Base-by-base conservation (phyloP, 2,329 filamentous ascomycete species). In the Exophiala xenobiotica region DNA sequence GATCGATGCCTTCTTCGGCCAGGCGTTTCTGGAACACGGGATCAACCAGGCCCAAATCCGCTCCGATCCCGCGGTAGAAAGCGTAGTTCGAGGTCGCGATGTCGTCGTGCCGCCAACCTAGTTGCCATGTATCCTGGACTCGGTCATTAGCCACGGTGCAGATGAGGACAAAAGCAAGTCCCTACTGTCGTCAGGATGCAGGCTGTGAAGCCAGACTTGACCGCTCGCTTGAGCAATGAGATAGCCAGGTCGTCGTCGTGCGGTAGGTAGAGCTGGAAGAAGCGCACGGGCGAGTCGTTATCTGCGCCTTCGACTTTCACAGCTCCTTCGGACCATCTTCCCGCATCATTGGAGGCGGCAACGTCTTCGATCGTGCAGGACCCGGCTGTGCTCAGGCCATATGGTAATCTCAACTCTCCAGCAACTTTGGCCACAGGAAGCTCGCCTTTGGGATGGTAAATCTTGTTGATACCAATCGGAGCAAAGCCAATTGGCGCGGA, bases 391-490 rank as follows among this genome's bases (percentile, higher is more conserved):
- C 74, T 78, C 20, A 86, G 70, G 51, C 74, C 80, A 63, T 85
- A 85, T 1, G 79, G 78, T 1, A 86, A 65, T 18, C 78, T 77
- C 2, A 85, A 67, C 57, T 83, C 79, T n/a, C 74, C 73, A 0
- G 81, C 81, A 0, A 81, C 79, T 50, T 75, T 77, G 7, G 82
- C 80, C 1, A 85, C 81, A 0, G 79, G 74, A 0, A 82, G 63
- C 62, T 86, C 83, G 31, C 78, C 82, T 0, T 68, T 63, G 0
- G 75, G 73, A 59, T 85, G 74, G 68, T 84, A 85, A 59, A 85
- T 86, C 55, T 79, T 78, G 69, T 86, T 84, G 59, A 86, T 84
- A 3, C 82, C 82, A 22, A 85, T 78, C 0, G 82, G 81, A 0
- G 82, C 79, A 61, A 86, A 82, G n/a, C 80, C 81, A 44, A 86